phyloP scores from a whole-genome alignment of 306 rosid species.

The Vigna radiata region DNA sequence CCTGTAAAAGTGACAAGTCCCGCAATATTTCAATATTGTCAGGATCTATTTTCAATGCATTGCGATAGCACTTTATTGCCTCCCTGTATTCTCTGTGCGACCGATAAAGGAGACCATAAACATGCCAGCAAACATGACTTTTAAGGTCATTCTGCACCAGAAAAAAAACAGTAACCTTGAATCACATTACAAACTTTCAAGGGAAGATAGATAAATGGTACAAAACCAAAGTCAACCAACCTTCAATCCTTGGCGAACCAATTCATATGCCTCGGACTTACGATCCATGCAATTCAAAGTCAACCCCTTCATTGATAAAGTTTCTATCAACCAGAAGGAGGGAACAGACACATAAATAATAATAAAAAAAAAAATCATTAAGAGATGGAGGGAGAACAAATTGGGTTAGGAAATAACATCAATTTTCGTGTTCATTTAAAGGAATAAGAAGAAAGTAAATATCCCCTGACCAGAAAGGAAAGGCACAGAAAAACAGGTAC shows the following conservation, averaged over 20 bases:
- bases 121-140: slow-evolving; percentile 99
- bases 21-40: slow-evolving; percentile 95
- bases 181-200: slow-evolving; percentile 19
- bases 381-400: not conserved
- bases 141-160: slow-evolving; percentile 90
- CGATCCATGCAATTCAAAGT: slow-evolving; percentile 98
- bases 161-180: slow-evolving; percentile 39
- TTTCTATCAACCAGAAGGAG: slow-evolving; percentile 66
- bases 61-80: slow-evolving; percentile 95
- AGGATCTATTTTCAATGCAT: slow-evolving; percentile 93
- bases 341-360: slow-evolving; percentile 32
- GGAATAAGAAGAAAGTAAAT: slow-evolving; percentile 12
- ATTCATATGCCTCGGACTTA: slow-evolving; percentile 90
- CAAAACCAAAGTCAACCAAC: slow-evolving; percentile 45
- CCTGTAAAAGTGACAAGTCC: slow-evolving; percentile 91
- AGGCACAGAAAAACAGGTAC: slow-evolving; percentile 23
- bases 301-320: slow-evolving; percentile 97
- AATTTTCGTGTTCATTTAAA: not conserved
- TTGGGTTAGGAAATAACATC: not conserved
- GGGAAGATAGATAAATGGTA: not conserved
- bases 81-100: slow-evolving; percentile 98
- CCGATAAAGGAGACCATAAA: slow-evolving; percentile 94
- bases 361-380: slow-evolving; percentile 17
- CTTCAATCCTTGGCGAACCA: slow-evolving; percentile 91
- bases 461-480: not conserved